phyloP scores from a whole-genome alignment of 768 basidiomycete genomes.

The Neoboletus brunneissimus region DNA sequence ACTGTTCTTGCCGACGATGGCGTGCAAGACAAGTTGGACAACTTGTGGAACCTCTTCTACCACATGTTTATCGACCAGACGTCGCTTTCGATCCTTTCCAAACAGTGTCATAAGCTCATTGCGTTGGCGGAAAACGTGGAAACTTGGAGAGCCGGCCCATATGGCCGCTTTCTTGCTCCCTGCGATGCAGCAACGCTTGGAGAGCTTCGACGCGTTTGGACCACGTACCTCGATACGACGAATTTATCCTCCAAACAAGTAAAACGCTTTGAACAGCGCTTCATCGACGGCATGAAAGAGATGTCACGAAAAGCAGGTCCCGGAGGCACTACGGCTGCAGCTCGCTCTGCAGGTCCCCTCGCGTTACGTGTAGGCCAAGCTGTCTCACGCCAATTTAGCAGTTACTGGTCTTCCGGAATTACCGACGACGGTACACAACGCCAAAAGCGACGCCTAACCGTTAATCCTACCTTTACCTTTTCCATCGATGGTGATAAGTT shows the following conservation, averaged over 20 bases:
- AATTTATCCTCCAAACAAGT: constrained; percentile 3
- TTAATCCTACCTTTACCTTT: constrained; percentile 31
- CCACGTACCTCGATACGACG: constrained; percentile 12
- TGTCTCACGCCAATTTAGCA: constrained; percentile 15
- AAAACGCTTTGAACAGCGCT: constrained; percentile 10
- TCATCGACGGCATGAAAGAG: constrained; percentile 10
- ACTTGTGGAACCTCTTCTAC: constrained; percentile 29
- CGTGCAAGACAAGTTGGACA: constrained; percentile 4
- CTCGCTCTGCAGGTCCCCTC: constrained; percentile 30
- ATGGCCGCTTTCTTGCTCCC: constrained; percentile 20
- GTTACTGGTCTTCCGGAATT: constrained; percentile 24
- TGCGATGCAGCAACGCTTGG: constrained; percentile 23
- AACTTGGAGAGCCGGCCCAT: constrained; percentile 26
- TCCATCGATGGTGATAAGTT: constrained; percentile 28
- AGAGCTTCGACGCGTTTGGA: constrained; percentile 22
- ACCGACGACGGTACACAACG: constrained; percentile 5
- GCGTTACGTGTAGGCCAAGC: not conserved
- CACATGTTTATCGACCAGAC: constrained; percentile 21
- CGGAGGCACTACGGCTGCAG: constrained; percentile 4
- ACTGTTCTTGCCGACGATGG: constrained; percentile 25
- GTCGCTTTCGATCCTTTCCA: constrained; percentile 16
- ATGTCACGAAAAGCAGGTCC: not conserved
- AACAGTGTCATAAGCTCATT: constrained; percentile 29
- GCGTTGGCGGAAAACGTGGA: constrained; percentile 12
- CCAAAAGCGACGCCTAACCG: not conserved